Evolutionary conservation across 306 rosid species (phyloP).

Genomic region (Morella rubra): DNA sequence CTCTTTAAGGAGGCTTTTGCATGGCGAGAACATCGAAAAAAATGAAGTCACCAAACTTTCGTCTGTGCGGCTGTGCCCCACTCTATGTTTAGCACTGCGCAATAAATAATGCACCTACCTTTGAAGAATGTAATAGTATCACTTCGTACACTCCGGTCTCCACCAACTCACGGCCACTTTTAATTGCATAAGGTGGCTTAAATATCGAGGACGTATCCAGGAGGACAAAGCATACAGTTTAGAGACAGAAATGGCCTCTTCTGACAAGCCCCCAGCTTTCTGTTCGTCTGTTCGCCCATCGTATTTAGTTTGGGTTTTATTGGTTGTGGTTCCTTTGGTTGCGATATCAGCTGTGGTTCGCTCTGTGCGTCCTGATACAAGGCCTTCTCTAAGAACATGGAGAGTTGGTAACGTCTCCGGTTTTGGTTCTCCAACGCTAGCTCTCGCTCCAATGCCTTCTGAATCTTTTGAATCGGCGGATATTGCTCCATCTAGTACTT

Average conservation of each 20-base stretch:
- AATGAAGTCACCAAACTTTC: no score
- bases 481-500: not conserved
- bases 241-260: slow-evolving; percentile 4
- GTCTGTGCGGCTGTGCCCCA: no score
- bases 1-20: not conserved
- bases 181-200: no score
- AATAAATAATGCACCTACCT: no score
- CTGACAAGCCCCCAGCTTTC: slow-evolving; percentile 3
- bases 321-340: slow-evolving; percentile 6
- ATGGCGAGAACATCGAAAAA: not conserved
- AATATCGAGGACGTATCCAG: no score
- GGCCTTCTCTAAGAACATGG: slow-evolving; percentile 25
- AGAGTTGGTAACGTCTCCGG: not conserved
- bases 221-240: not conserved
- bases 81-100: no score
- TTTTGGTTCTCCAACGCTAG: no score
- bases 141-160: no score
- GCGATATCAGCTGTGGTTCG: slow-evolving; percentile 12
- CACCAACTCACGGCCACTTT: no score
- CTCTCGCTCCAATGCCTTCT: not conserved
- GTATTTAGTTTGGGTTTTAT: slow-evolving; percentile 7
- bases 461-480: slow-evolving; percentile 8
- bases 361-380: not conserved
- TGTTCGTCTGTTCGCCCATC: slow-evolving; percentile 8
- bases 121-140: no score